Evolutionary conservation across 2,329 filamentous ascomycete species (phyloP), one percentile per base, ranked within the genome.

Genomic region (Monilinia fructicola): DNA sequence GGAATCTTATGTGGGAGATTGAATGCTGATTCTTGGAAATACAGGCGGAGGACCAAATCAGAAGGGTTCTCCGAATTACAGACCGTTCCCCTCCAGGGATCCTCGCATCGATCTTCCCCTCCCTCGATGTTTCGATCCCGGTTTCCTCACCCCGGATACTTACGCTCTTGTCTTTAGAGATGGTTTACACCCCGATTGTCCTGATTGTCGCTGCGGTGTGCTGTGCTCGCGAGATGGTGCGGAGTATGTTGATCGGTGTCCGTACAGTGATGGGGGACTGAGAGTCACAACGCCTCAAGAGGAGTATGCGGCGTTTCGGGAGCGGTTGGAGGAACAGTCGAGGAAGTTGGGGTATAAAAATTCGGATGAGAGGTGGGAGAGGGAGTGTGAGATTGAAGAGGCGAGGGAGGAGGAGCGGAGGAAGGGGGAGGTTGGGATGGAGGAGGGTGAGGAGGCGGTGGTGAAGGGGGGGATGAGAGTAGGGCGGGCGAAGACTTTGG

Each of bases 1-100:
- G 31, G 9, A 7, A 7, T 35, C 31, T 0, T 0, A 2, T 48
- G 3, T 35, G 1, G 5, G 11, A 18, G 0, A 18, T 6, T 2
- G 35, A 35, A 16, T 16, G 21, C 42, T 60, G 18, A 60, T 18
- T 11, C 18, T 10, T 31, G 0, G 0, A 4, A 59, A 1, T 6
- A 48, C 1, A 60, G 56, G 42, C 2, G 56, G 56, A 48, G 28
- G 12, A 11, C 42, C 42, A 12, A 21, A 1, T 12, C 28, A 60
- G 5, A 48, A 35, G 21, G 28, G 18, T 5, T 9, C 18, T 16
- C 42, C 21, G 23, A 35, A 48, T 10, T 60, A 60, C 28, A 35
- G 56, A 35, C 21, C 42, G 6, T 60, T 60, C n/a, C 56, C 56
- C 18, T 16, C 3, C 9, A 35, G 48, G 23, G 56, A 48, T 48